Conservation (phyloP, 2,329 filamentous ascomycete genomes). For the Tolypocladium ophioglossoides region DNA sequence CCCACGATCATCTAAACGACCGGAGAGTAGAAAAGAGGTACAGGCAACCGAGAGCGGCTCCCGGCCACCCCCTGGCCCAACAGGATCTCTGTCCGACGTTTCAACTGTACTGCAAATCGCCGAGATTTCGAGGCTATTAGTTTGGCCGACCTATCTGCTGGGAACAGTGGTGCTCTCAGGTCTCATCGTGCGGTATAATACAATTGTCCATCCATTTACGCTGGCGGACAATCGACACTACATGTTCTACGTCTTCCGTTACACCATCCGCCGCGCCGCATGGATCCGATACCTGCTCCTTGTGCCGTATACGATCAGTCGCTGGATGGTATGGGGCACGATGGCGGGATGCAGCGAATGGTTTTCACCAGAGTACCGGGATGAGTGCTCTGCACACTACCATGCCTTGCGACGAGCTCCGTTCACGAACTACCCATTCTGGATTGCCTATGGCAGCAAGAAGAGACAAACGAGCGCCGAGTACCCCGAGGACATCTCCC, state of each 20-base stretch:
- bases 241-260: constrained; percentile 90
- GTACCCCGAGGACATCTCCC: background rate
- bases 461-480: constrained; percentile 5
- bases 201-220: constrained; percentile 89
- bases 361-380: constrained; percentile 1
- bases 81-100: background rate
- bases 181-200: constrained; percentile 65
- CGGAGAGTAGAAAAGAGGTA: background rate
- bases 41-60: background rate
- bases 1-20: background rate
- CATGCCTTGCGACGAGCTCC: constrained; percentile 1
- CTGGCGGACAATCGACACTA: constrained; percentile 95
- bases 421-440: constrained; percentile 19
- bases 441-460: constrained; percentile 1
- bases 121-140: constrained; percentile 15
- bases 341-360: constrained; percentile 36
- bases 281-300: constrained; percentile 57
- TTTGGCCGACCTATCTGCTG: constrained; percentile 25
- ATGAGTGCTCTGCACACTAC: background rate
- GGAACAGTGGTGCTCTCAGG: constrained; percentile 26
- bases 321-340: constrained; percentile 55
- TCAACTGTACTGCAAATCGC: background rate
- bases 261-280: constrained; percentile 59
- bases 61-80: background rate
- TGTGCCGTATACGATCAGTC: constrained; percentile 59